Conservation (phyloP, 352 stramenopile species). For the Pythium monospermum region DNA sequence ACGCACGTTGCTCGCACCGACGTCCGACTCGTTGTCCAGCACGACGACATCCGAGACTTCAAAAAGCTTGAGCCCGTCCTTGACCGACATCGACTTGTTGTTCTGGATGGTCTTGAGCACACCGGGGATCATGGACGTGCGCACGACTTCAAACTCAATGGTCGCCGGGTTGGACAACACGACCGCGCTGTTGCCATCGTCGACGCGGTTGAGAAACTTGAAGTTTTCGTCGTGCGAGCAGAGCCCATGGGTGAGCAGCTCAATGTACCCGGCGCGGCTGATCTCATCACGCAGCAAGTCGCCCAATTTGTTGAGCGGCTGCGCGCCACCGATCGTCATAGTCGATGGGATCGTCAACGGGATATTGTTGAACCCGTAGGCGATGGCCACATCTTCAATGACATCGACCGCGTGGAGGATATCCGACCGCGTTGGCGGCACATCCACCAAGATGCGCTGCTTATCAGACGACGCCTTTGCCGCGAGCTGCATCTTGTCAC, state of each 20-base stretch:
- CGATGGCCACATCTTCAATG: conserved; percentile 99
- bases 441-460: conserved; percentile 87
- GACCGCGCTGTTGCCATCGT: conserved; percentile 88
- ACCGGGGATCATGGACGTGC: conserved; percentile 97
- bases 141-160: conserved; percentile 98
- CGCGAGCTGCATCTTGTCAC: conserved; percentile 98
- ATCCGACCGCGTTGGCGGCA: conserved; percentile 97
- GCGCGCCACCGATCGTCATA: conserved; percentile 92
- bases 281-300: conserved; percentile 98
- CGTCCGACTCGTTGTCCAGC: conserved; percentile 88
- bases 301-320: conserved; percentile 97
- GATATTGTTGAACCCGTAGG: conserved; percentile 99
- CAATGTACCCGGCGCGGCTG: conserved; percentile 95
- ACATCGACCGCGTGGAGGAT: conserved; percentile 99
- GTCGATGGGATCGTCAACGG: conserved; percentile 93
- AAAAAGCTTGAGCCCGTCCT: conserved; percentile 98
- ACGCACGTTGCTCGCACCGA: conserved; percentile 95
- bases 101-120: conserved; percentile 99
- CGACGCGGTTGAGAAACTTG: conserved; percentile 84
- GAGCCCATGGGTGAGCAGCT: conserved; percentile 97
- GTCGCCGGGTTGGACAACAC: conserved; percentile 98
- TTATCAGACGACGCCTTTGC: conserved; percentile 60
- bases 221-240: conserved; percentile 98
- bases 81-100: conserved; percentile 97
- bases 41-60: conserved; percentile 99